A percentile compares a stretch with the other conserved stretches of the same genome.
phyloP scores from a whole-genome alignment of 2,329 filamentous ascomycete genomes.

The Hypoxylon sp. region DNA sequence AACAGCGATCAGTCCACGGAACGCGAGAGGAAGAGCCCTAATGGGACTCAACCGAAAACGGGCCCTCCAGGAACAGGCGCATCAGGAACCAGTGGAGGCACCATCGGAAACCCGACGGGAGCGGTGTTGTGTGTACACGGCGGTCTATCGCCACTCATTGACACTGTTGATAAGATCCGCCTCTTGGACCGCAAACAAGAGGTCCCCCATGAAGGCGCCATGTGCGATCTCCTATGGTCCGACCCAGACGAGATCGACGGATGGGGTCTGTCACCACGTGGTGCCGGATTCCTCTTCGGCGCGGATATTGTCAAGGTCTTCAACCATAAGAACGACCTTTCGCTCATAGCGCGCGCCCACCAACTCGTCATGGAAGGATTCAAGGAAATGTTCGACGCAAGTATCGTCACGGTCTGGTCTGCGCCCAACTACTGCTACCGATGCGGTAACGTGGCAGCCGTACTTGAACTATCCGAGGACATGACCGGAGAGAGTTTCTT shows the following conservation, averaged over 20 bases:
- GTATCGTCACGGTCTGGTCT: constrained; percentile 98
- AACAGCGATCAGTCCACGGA: constrained; percentile 44
- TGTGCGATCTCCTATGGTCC: constrained; percentile 98
- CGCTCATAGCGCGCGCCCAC: constrained; percentile 91
- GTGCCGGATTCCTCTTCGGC: constrained; percentile 95
- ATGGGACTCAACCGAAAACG: constrained; percentile 63
- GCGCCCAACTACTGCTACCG: constrained; percentile 97
- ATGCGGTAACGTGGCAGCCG: constrained; percentile 94
- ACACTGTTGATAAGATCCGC: constrained; percentile 94
- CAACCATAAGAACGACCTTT: constrained; percentile 93
- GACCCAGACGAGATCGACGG: constrained; percentile 98
- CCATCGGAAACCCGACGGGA: constrained; percentile 76
- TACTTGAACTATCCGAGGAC: constrained; percentile 92
- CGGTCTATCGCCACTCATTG: constrained; percentile 89
- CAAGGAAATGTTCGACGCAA: constrained; percentile 98
- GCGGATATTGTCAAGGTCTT: constrained; percentile 96
- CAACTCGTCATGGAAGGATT: constrained; percentile 99
- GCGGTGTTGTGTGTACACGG: constrained; percentile 97
- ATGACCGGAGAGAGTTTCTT: constrained; percentile 79
- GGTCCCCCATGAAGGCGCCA: constrained; percentile 97
- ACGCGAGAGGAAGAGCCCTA: constrained; percentile 49
- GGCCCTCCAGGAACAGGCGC: constrained; percentile 86
- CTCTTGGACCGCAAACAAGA: constrained; percentile 97
- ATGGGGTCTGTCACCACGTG: constrained; percentile 93
- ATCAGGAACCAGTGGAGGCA: constrained; percentile 74